phyloP scores from a whole-genome alignment of 192 early-diverging fungal genomes.

The Backusella tarrabulga region DNA sequence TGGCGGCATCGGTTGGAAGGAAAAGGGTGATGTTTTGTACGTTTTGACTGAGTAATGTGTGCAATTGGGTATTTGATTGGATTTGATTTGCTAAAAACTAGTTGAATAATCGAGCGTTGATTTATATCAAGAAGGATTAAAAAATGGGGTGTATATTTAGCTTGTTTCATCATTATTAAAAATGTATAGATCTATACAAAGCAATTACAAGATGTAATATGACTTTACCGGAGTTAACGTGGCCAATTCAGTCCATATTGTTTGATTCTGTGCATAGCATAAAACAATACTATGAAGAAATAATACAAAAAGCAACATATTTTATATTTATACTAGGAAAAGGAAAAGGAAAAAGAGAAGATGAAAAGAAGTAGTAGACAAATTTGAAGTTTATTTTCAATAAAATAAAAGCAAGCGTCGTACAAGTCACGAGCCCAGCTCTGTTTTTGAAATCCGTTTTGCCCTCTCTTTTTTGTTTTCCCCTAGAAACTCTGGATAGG shows the following conservation, averaged over 20 bases:
- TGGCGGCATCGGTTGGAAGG: constrained; percentile 14
- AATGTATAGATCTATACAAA: too few relatives aligned
- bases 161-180: too few relatives aligned
- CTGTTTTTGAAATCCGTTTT: background rate
- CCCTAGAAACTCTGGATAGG: background rate
- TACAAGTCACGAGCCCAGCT: background rate
- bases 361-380: background rate
- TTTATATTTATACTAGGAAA: background rate
- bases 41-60: background rate
- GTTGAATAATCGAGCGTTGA: background rate
- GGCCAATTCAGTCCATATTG: background rate
- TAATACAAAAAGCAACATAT: background rate
- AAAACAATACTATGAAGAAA: background rate
- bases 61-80: background rate
- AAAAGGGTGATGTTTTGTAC: constrained; percentile 9
- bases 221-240: background rate
- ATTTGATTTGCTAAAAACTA: constrained; percentile 1
- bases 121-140: too few relatives aligned
- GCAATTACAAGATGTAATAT: background rate
- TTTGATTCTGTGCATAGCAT: background rate
- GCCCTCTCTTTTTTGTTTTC: background rate
- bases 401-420: background rate
- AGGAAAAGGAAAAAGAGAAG: background rate
- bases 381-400: background rate
- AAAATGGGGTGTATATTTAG: too few relatives aligned